Conservation (phyloP, 176 grass and related monocot genomes). For the Oryza nivara region DNA sequence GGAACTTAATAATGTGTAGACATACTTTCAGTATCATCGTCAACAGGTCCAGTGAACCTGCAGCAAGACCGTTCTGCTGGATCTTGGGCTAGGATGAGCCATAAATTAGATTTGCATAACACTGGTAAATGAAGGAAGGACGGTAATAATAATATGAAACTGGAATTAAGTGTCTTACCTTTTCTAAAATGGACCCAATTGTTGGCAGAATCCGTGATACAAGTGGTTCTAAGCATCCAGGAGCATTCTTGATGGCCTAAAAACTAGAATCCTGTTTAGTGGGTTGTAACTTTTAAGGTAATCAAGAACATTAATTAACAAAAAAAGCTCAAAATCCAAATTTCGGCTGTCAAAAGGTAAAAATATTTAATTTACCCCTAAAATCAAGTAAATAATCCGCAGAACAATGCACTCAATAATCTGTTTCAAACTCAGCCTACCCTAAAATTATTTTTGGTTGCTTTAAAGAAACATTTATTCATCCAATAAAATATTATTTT, state of each 20-base stretch:
- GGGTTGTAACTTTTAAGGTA: conserved; percentile 42
- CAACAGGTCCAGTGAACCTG: conserved; percentile 89
- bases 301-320: conserved; percentile 7
- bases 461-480: not conserved
- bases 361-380: not conserved
- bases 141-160: conserved; percentile 18
- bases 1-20: conserved; percentile 13
- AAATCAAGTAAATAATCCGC: too few species aligned
- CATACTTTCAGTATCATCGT: conserved; percentile 90
- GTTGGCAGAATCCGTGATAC: conserved; percentile 81
- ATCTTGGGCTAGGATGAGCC: conserved; percentile 59
- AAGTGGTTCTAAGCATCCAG: conserved; percentile 75
- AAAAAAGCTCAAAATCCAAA: not conserved
- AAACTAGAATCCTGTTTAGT: conserved; percentile 61
- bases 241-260: conserved; percentile 95
- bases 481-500: conserved; percentile 28
- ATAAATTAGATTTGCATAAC: conserved; percentile 47
- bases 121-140: conserved; percentile 15
- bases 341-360: not conserved
- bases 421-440: too few species aligned
- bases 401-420: too few species aligned
- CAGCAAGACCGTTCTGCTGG: conserved; percentile 72
- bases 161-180: conserved; percentile 56
- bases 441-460: too few species aligned
- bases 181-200: conserved; percentile 75